Percentiles rank a stretch among this genome's conserved stretches.
phyloP scores from a whole-genome alignment of 495 filamentous ascomycete genomes.

The Podospora appendiculata region DNA sequence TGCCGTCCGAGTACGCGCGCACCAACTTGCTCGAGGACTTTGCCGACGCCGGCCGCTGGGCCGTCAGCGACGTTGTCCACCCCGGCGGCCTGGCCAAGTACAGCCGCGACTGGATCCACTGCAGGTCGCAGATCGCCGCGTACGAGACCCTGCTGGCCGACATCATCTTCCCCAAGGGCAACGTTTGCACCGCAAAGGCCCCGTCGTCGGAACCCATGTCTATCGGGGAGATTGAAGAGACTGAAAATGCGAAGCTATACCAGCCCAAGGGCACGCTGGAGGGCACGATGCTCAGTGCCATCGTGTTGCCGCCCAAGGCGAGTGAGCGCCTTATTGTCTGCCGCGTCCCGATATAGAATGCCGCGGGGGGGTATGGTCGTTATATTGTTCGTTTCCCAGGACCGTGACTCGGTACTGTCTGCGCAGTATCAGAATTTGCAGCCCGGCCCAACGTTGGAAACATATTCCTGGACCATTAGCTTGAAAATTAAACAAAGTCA shows the following conservation, averaged over 20 bases:
- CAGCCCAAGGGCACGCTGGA: not conserved
- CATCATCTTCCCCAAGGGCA: conserved; percentile 4
- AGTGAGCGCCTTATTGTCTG: not conserved
- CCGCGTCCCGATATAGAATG: too few relatives aligned
- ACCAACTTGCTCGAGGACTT: conserved; percentile 12
- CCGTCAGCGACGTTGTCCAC: conserved; percentile 9
- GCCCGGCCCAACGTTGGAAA: too few relatives aligned
- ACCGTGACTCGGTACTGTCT: too few relatives aligned
- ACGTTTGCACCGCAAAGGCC: conserved; percentile 6
- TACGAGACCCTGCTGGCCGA: conserved; percentile 4
- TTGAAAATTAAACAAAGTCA: too few relatives aligned
- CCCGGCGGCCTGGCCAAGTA: conserved; percentile 5
- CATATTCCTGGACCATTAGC: too few relatives aligned
- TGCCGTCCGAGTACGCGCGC: conserved; percentile 15
- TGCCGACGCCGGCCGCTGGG: conserved; percentile 17
- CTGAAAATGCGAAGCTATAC: not conserved
- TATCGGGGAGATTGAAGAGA: not conserved
- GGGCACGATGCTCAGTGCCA: not conserved
- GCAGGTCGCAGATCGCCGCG: conserved; percentile 2
- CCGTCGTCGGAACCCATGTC: not conserved
- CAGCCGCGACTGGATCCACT: conserved; percentile 8
- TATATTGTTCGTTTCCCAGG: too few relatives aligned
- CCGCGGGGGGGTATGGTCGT: too few relatives aligned
- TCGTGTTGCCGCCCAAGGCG: not conserved
- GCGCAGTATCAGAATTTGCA: too few relatives aligned